Evolutionary conservation across 305 asterid species (phyloP), one percentile per base, ranked within the genome.

Genomic region (Ajuga reptans): DNA sequence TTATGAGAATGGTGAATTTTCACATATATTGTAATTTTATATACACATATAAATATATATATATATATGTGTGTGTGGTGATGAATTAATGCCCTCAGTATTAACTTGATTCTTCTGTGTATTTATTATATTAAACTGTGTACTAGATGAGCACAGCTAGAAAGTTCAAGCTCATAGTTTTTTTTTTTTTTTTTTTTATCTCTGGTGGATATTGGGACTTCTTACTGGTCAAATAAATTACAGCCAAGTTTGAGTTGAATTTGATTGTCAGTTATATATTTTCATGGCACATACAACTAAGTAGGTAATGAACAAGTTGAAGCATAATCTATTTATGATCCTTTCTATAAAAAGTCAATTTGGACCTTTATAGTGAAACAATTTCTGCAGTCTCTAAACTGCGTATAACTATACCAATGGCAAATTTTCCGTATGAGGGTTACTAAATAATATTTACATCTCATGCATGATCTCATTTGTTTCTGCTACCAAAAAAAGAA

Each of bases 121-220:
- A 15, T 8, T 60, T 39, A 9, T 12, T 24, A 10, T 9, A 12
- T 31, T 31, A 15, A 56, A 12, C 11, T 37, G 27, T 2, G 27
- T 60, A 45, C 16, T 8, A 17, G 5, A 15, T 10, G 9, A 52
- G 17, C 29, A 18, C 42, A 29, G 3, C 8, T 17, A 24, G 17
- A 68, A 45, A 2, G 15, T 45, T 18, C 24, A 45, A 37, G 36
- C 5, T 31, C 2, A 31, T 31, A 31, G 4, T 31, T 4, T 31
- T 31, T n/a, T 31, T 4, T 31, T 31, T n/a, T n/a, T n/a, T n/a
- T n/a, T n/a, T n/a, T n/a, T 31, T 51, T 42, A 47, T 75, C 21
- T 47, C 66, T 36, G 47, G 36, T 50, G 31, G 31, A 5, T 29
- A 15, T 57, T 62, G 54, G 64, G 29, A 62, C 59, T 73, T n/a